Evolutionary conservation across 805 yeast species (phyloP), one percentile per base, ranked within the genome.

Genomic region (Metschnikowia cubensis): DNA sequence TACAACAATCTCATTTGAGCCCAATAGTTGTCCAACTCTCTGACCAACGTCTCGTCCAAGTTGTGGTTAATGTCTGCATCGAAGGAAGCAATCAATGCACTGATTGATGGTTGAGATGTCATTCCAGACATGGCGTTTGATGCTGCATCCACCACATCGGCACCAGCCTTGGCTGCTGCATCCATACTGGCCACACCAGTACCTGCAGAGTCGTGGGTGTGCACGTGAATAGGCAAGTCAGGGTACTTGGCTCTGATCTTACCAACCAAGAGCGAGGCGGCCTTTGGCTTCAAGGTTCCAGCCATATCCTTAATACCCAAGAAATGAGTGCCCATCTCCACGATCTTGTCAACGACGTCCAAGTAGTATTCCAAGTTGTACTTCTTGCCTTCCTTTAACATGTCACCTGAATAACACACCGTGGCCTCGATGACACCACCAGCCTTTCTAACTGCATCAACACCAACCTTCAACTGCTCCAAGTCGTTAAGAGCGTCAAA

Each of bases 241-340:
- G 99, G 99, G 73, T 87, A 89, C 71, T 81, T 84, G 53, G 80
- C 82, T 74, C 99, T 84, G 61, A 94, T 82, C 29, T 88, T 75
- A 53, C 91, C 82, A 60, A 94, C 81, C 66, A 94, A 82, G 48
- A 84, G 59, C 44, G 78, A 82, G 41, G 99, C 99, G 54, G 99
- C 99, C 53, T 82, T 76, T 54, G 99, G 99, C 73, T 92, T 91
- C 76, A 94, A 71, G 57, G 98, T 92, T 77, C 99, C 99, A 51
- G 99, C 99, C 99, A 94, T 94, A 75, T 94, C 99, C 75, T 94
- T 94, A 68, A 94, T 94, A 74, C 98, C 99, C 61, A 94, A 78
- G 63, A 94, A 80, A 71, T 94, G 99, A 46, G 98, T 92, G 62
- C 99, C 99, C 89, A 91, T 84, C 54, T 74, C 76, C 52, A 94